These are phyloP conservation scores for Dactylellina drechsleri DNA, from an alignment of 2,329 filamentous ascomycete genomes.

Conservation along the genomic window DNA sequence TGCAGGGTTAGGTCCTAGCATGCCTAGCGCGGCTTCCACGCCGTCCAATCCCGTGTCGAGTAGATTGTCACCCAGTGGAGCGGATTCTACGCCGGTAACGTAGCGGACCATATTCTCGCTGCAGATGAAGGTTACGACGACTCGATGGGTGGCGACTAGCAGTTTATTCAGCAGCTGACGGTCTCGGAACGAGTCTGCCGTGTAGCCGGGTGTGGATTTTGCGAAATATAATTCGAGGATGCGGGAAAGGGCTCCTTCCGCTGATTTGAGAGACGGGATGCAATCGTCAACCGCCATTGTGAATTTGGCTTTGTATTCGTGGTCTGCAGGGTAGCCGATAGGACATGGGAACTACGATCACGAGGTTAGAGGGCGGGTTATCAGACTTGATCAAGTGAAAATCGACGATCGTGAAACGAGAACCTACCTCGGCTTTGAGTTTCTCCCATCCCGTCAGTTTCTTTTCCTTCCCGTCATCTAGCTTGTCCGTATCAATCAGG, in stretches of 20 bases:
- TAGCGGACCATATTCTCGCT: conserved; percentile 47
- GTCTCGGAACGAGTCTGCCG: conserved; percentile 10
- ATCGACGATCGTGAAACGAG: too few species aligned
- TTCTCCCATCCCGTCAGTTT: conserved; percentile 35
- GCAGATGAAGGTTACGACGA: conserved; percentile 36
- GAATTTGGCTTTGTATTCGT: conserved; percentile 39
- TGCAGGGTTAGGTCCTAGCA: conserved; percentile 48
- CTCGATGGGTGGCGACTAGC: conserved; percentile 29
- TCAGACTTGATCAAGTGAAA: too few species aligned
- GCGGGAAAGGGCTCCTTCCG: conserved; percentile 10
- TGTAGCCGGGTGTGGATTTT: neutral
- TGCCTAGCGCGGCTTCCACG: conserved; percentile 24
- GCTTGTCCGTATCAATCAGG: conserved; percentile 21
- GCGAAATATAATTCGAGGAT: conserved; percentile 24
- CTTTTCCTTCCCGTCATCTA: conserved; percentile 3
- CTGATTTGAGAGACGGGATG: conserved; percentile 26
- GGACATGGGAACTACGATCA: conserved; percentile 37
- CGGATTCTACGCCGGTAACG: conserved; percentile 18
- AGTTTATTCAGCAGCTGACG: conserved; percentile 37
- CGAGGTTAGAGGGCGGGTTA: neutral
- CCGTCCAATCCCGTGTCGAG: conserved; percentile 29
- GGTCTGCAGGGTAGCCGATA: conserved; percentile 32
- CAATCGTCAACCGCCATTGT: conserved; percentile 31
- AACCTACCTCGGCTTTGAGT: conserved; percentile 37
- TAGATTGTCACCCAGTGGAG: conserved; percentile 4